These are phyloP conservation scores for Aspergillus terreus DNA, from an alignment of 2,329 filamentous ascomycete genomes.

Conservation along the genomic window DNA sequence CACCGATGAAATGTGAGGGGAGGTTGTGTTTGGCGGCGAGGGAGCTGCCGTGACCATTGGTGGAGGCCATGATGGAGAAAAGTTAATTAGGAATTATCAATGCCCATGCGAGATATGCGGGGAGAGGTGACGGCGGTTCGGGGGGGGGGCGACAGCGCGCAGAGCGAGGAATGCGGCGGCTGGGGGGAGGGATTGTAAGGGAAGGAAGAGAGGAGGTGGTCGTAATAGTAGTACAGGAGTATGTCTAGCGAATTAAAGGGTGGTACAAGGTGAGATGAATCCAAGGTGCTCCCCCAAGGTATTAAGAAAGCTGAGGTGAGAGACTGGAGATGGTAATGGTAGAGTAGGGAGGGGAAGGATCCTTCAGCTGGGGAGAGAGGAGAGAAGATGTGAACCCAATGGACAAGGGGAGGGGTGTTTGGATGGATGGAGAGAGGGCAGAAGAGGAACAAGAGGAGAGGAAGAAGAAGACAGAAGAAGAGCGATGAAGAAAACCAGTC, in stretches of 20 bases:
- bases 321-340: not conserved
- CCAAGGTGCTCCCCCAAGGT: not conserved
- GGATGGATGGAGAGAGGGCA: not conserved
- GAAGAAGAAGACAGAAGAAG: not conserved
- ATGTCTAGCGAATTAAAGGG: not conserved
- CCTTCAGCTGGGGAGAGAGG: not conserved
- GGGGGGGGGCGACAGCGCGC: not conserved
- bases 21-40: constrained; percentile 80
- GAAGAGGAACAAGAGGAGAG: not conserved
- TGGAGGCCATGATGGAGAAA: constrained; percentile 34
- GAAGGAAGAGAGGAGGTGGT: constrained; percentile 6
- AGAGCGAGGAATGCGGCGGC: not conserved
- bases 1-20: constrained; percentile 92
- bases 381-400: not conserved
- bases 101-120: constrained; percentile 20
- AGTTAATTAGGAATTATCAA: constrained; percentile 24
- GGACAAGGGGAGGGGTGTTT: not conserved
- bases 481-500: not conserved
- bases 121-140: constrained; percentile 3
- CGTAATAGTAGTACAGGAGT: constrained; percentile 3
- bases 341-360: not conserved
- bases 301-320: not conserved
- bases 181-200: not conserved
- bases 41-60: constrained; percentile 57
- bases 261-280: not conserved